Evolutionary conservation across 441 rosid genomes (phyloP).

Genomic region (Adansonia madagascariensis): DNA sequence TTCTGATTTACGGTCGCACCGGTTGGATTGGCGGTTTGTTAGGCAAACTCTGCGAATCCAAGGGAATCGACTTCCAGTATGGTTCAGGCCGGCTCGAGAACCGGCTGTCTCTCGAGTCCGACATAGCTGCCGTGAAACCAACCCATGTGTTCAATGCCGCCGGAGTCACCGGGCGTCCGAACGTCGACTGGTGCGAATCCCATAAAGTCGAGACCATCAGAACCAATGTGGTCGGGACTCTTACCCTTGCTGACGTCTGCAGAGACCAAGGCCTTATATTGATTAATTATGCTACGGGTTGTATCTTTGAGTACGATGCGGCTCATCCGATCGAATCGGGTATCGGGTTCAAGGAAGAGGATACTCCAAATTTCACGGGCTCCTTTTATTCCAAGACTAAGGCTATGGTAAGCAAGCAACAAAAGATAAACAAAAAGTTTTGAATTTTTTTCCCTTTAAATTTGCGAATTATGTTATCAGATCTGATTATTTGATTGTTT

Average conservation of each 20-base stretch:
- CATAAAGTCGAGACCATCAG: conserved; percentile 90
- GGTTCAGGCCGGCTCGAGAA: conserved; percentile 93
- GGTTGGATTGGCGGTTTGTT: conserved; percentile 97
- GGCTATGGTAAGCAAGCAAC: conserved; percentile 67
- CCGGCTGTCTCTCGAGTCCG: conserved; percentile 66
- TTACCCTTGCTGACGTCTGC: conserved; percentile 87
- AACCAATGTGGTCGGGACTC: conserved; percentile 81
- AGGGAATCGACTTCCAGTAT: conserved; percentile 61
- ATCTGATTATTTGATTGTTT: conserved; percentile 9
- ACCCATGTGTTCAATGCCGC: conserved; percentile 92
- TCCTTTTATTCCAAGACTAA: conserved; percentile 92
- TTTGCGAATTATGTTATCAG: background rate
- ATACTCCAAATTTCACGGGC: conserved; percentile 80
- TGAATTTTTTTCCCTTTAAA: background rate
- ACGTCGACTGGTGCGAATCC: conserved; percentile 93
- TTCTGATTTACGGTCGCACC: conserved; percentile 85
- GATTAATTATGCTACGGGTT: conserved; percentile 85
- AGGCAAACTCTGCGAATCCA: conserved; percentile 70
- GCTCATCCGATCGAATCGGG: conserved; percentile 74
- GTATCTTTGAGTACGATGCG: conserved; percentile 83
- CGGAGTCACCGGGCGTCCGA: conserved; percentile 91
- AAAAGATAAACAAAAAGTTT: background rate
- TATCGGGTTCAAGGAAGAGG: conserved; percentile 85
- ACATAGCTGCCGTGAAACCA: conserved; percentile 62
- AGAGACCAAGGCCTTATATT: conserved; percentile 62